These are phyloP conservation scores for Magnolia kwangsiensis DNA, from an alignment of 164 flowering plant genomes.

Conservation along the genomic window DNA sequence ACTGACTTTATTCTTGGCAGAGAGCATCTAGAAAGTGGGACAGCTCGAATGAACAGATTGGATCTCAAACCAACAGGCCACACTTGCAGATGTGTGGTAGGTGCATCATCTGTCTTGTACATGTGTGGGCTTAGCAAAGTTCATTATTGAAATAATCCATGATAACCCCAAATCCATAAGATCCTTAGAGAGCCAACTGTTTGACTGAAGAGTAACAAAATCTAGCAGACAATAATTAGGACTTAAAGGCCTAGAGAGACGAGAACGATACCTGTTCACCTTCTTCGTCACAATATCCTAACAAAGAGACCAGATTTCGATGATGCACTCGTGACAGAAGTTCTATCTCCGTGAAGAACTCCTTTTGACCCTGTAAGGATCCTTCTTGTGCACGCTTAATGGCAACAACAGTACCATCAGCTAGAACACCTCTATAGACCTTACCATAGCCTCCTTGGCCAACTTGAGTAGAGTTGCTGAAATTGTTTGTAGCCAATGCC, in stretches of 20 bases:
- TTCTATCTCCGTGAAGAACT: slow-evolving; percentile 72
- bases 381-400: slow-evolving; percentile 71
- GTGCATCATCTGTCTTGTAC: too few relatives aligned
- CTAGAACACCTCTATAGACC: slow-evolving; percentile 58
- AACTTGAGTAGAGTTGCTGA: slow-evolving; percentile 41
- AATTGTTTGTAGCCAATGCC: slow-evolving; percentile 52
- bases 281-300: slow-evolving; percentile 72
- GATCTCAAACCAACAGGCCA: too few relatives aligned
- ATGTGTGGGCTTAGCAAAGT: too few relatives aligned
- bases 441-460: slow-evolving; percentile 87
- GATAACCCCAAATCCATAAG: too few relatives aligned
- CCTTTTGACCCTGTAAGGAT: slow-evolving; percentile 68
- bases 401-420: slow-evolving; percentile 52
- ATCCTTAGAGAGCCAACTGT: too few relatives aligned
- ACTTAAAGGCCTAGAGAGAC: background rate
- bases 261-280: slow-evolving; percentile 59
- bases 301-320: slow-evolving; percentile 61
- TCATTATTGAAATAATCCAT: too few relatives aligned
- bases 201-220: too few relatives aligned
- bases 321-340: slow-evolving; percentile 76
- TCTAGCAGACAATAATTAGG: too few relatives aligned
- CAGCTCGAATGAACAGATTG: too few relatives aligned
- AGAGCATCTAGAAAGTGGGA: too few relatives aligned
- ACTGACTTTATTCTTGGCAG: too few relatives aligned
- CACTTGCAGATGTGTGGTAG: too few relatives aligned